Evolutionary conservation across 2,329 filamentous ascomycete genomes (phyloP), one percentile per base, ranked within the genome.

Genomic region (Sarocladium oryzae): DNA sequence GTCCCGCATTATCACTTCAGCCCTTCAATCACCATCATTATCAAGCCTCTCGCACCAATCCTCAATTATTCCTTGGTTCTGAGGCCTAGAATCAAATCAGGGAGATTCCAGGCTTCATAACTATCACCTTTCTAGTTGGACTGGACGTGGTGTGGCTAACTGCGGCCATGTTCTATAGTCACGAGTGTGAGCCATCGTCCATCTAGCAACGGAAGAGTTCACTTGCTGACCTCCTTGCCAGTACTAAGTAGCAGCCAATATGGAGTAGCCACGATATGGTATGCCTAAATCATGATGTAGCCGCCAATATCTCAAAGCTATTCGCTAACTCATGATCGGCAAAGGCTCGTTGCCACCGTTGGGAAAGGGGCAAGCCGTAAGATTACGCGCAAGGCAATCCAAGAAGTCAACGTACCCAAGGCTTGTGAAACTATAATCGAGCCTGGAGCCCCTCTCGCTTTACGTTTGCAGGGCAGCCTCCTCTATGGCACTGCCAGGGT

Each of bases 231-330:
- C 18, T 9, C 20, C 38, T 15, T n/a, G 18, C 10, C 52, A 85
- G 82, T 99, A 54, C 81, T 99, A 51, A 93, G 85, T 3, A 92
- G 81, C 55, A 84, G 84, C 63, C 86, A 93, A 65, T 88, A 96
- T 79, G 93, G 93, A 52, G 88, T 99, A 52, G 87, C 92, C 13
- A 99, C 92, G 2, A 85, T 99, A 54, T 99, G 93, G 92, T 95
- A 75, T 61, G 79, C 62, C 21, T 21, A 26, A n/a, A 24, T 15
- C 15, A 30, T 30, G 28, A 30, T 30, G 28, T 16, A 18, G 2
- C 11, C 16, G 6, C 28, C 41, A 15, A 15, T 21, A 2, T 21
- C 37, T 2, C 23, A 21, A 9, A 21, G 9, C 2, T 11, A 5
- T 43, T 15, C 10, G 7, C 40, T 43, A 15, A 26, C 16, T 20